Conservation (phyloP, 176 grass and related monocot species). For the Oryza meyeriana region DNA sequence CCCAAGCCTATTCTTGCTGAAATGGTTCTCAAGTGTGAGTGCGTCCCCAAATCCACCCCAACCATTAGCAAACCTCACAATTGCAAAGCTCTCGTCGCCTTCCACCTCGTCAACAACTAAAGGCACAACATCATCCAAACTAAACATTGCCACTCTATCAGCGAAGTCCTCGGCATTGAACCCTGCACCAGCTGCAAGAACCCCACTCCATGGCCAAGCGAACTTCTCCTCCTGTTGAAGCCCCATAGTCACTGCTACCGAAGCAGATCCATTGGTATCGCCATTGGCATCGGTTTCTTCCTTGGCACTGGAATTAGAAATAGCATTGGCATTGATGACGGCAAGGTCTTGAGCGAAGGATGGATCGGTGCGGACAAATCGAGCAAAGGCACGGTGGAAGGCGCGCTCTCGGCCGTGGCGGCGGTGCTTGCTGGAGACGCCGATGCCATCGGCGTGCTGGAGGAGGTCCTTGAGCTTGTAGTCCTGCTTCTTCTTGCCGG, state of each 20-base stretch:
- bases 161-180: slow-evolving; percentile 30
- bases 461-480: slow-evolving; percentile 88
- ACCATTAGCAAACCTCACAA: slow-evolving; percentile 55
- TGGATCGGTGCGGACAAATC: slow-evolving; percentile 47
- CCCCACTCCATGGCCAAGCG: slow-evolving; percentile 73
- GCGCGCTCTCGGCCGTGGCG: slow-evolving; percentile 54
- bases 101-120: slow-evolving; percentile 39
- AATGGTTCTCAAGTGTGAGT: slow-evolving; percentile 64
- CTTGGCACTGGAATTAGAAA: not conserved
- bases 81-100: slow-evolving; percentile 21
- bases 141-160: slow-evolving; percentile 35
- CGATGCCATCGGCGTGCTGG: slow-evolving; percentile 77
- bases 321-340: not conserved
- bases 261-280: slow-evolving; percentile 3
- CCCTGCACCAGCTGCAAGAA: slow-evolving; percentile 42
- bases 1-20: slow-evolving; percentile 44
- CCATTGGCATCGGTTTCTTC: not conserved
- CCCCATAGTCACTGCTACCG: not conserved
- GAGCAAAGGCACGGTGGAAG: slow-evolving; percentile 47
- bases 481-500: slow-evolving; percentile 80
- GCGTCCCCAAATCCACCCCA: slow-evolving; percentile 68
- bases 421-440: slow-evolving; percentile 59
- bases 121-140: slow-evolving; percentile 35
- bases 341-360: slow-evolving; percentile 14
- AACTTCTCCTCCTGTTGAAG: slow-evolving; percentile 44